Evolutionary conservation across 768 basidiomycete species (phyloP).

Genomic region (Lentinula aciculospora): DNA sequence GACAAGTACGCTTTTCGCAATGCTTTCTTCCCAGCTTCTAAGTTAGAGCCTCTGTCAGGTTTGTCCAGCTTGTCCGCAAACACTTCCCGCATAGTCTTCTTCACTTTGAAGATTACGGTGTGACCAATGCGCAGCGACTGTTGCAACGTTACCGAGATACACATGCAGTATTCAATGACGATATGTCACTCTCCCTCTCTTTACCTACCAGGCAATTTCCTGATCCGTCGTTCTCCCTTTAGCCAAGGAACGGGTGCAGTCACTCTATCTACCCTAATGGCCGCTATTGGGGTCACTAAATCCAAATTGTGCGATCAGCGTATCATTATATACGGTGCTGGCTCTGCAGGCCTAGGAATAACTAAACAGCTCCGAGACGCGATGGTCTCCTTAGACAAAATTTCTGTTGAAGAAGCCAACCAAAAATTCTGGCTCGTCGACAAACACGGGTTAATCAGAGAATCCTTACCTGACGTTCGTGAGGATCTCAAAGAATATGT

Average conservation of each 20-base stretch:
- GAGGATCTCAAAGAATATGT: constrained; percentile 49
- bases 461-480: constrained; percentile 36
- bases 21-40: not conserved
- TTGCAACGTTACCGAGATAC: constrained; percentile 55
- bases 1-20: constrained; percentile 47
- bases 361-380: constrained; percentile 73
- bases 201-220: not conserved
- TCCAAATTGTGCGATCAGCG: constrained; percentile 66
- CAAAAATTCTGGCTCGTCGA: constrained; percentile 71
- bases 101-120: constrained; percentile 87
- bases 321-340: constrained; percentile 75
- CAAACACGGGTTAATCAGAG: constrained; percentile 54
- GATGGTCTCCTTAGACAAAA: constrained; percentile 49
- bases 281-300: constrained; percentile 64
- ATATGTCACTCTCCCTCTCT: constrained; percentile 45
- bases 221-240: not conserved
- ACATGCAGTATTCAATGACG: constrained; percentile 81
- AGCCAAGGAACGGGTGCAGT: constrained; percentile 79
- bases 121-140: constrained; percentile 66
- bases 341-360: constrained; percentile 80
- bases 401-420: constrained; percentile 55
- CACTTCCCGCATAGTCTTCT: constrained; percentile 59
- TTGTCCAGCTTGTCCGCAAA: constrained; percentile 73
- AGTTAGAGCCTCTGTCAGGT: constrained; percentile 31
- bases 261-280: constrained; percentile 62